Evolutionary conservation across 1,284 basidiomycete species (phyloP).

Genomic region (Cutaneotrichosporon daszewskae): DNA sequence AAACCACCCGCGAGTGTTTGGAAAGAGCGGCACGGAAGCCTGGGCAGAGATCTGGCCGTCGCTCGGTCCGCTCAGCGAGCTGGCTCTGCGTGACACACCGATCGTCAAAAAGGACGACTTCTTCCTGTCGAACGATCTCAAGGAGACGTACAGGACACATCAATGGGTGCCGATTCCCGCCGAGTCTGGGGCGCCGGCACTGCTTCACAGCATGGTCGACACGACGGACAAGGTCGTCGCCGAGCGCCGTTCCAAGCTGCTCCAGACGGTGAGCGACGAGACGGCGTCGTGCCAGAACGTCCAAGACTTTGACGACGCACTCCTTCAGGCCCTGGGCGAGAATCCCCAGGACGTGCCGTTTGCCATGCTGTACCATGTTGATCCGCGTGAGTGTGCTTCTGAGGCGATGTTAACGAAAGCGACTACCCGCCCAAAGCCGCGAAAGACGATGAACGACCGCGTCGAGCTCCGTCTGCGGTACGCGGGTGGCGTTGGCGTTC

Average conservation of each 20-base stretch:
- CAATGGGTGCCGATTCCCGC: constrained; percentile 17
- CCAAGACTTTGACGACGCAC: constrained; percentile 32
- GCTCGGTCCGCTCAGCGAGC: neutral
- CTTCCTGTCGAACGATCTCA: neutral
- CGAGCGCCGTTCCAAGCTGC: constrained; percentile 24
- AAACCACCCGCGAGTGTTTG: constrained; percentile 6
- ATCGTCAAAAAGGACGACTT: neutral
- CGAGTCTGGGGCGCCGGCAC: constrained; percentile 31
- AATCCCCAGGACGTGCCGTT: constrained; percentile 40
- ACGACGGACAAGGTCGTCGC: constrained; percentile 31
- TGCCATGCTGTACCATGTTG: constrained; percentile 37
- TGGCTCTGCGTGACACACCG: neutral
- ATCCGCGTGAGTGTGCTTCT: neutral
- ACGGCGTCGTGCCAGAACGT: constrained; percentile 34
- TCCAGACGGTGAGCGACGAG: constrained; percentile 36
- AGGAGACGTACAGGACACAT: neutral
- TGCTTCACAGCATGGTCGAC: constrained; percentile 39
- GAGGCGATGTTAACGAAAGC: no score
- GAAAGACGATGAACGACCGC: no score
- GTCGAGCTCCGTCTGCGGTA: neutral
- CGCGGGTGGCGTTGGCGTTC: constrained; percentile 36
- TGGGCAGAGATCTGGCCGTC: constrained; percentile 31
- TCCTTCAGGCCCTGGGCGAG: constrained; percentile 30
- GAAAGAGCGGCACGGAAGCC: neutral
- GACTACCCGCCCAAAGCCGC: neutral